Evolutionary conservation across 1,284 basidiomycete species (phyloP).

Genomic region (Ceratobasidium sp.): DNA sequence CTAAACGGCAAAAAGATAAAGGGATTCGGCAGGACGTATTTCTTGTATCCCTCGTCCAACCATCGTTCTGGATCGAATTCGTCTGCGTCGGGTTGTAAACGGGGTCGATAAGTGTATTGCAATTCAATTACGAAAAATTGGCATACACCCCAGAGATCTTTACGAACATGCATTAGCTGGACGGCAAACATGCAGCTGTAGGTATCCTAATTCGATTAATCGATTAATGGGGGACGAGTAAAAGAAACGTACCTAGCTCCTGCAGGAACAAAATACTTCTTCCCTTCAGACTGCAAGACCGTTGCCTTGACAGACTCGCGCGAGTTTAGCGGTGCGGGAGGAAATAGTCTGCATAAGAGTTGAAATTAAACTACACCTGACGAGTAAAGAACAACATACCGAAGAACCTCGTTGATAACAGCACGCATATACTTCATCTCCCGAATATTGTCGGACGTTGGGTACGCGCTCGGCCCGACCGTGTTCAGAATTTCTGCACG

Average conservation of each 20-base stretch:
- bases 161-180: conserved; percentile 51
- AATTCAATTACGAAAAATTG: neutral
- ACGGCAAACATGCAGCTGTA: conserved; percentile 52
- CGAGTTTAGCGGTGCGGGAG: conserved; percentile 60
- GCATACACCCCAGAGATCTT: conserved; percentile 53
- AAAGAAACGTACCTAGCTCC: neutral
- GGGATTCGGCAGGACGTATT: conserved; percentile 67
- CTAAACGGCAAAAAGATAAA: conserved; percentile 74
- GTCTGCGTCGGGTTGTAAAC: conserved; percentile 54
- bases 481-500: conserved; percentile 66
- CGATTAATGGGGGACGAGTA: conserved; percentile 46
- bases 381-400: neutral
- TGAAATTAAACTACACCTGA: too few relatives aligned
- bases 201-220: neutral
- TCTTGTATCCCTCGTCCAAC: conserved; percentile 65
- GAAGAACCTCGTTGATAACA: conserved; percentile 64
- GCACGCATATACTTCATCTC: conserved; percentile 71
- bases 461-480: conserved; percentile 62
- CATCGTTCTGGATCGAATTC: conserved; percentile 72
- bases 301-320: conserved; percentile 15
- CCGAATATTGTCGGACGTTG: conserved; percentile 67
- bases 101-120: neutral
- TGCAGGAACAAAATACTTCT: conserved; percentile 57
- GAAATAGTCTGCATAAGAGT: conserved; percentile 62
- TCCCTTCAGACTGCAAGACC: conserved; percentile 50